Evolutionary conservation across 2,329 filamentous ascomycete genomes (phyloP).

Genomic region (Aspergillus eucalypticola): DNA sequence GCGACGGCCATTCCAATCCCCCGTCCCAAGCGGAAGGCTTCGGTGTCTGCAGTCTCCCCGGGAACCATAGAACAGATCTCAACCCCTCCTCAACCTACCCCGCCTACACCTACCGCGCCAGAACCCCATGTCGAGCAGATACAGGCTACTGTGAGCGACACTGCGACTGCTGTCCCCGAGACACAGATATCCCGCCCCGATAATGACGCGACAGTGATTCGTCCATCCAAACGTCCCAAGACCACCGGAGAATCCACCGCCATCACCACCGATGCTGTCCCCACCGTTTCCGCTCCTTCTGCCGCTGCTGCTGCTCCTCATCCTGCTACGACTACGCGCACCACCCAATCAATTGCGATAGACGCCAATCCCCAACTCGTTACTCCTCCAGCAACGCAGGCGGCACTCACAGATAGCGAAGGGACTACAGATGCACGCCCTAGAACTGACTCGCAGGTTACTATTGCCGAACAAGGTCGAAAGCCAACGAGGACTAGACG

Average conservation of each 20-base stretch:
- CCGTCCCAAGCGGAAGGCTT: constrained; percentile 29
- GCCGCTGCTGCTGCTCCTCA: neutral
- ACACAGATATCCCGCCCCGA: constrained; percentile 6
- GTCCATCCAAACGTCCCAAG: constrained; percentile 33
- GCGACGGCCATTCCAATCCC: constrained; percentile 31
- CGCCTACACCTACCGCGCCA: constrained; percentile 18
- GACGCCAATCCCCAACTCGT: constrained; percentile 13
- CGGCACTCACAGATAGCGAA: constrained; percentile 17
- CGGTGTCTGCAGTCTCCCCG: constrained; percentile 23
- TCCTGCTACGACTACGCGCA: neutral
- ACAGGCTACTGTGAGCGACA: neutral
- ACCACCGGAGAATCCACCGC: constrained; percentile 15
- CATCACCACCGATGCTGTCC: neutral
- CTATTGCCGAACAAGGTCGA: constrained; percentile 23
- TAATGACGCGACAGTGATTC: constrained; percentile 20
- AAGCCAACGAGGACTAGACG: constrained; percentile 26
- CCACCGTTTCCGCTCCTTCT: neutral
- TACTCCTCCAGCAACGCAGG: constrained; percentile 30
- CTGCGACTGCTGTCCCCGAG: constrained; percentile 9
- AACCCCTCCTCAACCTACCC: constrained; percentile 21
- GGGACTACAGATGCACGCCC: constrained; percentile 22
- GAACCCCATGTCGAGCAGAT: constrained; percentile 13
- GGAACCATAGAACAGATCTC: constrained; percentile 13
- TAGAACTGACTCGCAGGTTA: constrained; percentile 21
- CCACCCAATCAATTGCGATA: neutral